These are phyloP conservation scores for Luzula sylvatica DNA, from an alignment of 176 grass and related monocot species.

Conservation along the genomic window DNA sequence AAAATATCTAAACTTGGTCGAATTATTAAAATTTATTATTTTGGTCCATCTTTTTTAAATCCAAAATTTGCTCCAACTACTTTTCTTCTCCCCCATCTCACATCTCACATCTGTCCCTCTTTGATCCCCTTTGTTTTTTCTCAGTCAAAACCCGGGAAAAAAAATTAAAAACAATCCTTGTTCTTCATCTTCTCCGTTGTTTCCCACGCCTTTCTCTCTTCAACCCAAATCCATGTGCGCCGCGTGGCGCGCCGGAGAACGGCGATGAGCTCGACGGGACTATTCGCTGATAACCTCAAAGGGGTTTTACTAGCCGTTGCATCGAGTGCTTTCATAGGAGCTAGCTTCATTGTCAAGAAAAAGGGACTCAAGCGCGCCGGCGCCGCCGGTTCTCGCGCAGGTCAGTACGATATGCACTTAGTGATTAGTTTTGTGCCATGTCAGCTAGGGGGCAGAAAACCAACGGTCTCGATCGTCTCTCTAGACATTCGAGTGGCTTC, in stretches of 20 bases:
- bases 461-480: background rate
- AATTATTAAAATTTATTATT: background rate
- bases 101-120: constrained; percentile 2
- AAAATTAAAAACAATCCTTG: background rate
- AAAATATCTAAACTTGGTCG: background rate
- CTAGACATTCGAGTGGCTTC: background rate
- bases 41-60: background rate
- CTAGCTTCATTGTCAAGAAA: constrained; percentile 99
- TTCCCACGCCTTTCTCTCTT: background rate
- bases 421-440: constrained; percentile 14
- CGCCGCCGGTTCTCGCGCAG: constrained; percentile 48
- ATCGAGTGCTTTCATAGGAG: constrained; percentile 90
- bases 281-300: constrained; percentile 74
- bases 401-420: constrained; percentile 17
- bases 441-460: background rate
- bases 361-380: constrained; percentile 86
- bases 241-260: constrained; percentile 9
- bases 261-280: constrained; percentile 35
- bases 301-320: constrained; percentile 71
- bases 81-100: background rate
- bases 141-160: too few species aligned
- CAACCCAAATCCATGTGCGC: constrained; percentile 27
- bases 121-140: background rate
- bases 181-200: background rate
- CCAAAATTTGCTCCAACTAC: constrained; percentile 3